These are phyloP conservation scores for Boletus vinaceobasis DNA, from an alignment of 768 basidiomycete genomes.

Conservation along the genomic window DNA sequence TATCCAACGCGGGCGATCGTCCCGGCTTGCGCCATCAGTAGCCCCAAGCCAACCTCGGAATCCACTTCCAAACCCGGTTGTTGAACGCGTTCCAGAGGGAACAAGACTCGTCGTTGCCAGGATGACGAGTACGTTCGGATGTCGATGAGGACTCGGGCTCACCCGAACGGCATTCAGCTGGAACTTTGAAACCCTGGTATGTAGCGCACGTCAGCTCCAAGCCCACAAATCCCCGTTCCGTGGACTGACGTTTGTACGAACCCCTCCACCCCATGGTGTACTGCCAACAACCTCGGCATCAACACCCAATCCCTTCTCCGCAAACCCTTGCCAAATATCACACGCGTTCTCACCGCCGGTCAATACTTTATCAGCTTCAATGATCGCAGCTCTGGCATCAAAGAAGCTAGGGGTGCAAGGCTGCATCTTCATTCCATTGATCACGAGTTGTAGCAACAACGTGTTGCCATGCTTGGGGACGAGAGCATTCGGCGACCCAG, in stretches of 20 bases:
- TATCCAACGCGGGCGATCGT: background rate
- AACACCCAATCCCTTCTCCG: conserved; percentile 72
- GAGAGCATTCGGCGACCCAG: conserved; percentile 40
- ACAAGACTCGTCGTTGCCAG: conserved; percentile 17
- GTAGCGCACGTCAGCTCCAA: background rate
- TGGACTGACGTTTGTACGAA: conserved; percentile 56
- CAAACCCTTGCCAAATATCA: conserved; percentile 78
- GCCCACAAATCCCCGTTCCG: background rate
- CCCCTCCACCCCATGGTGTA: conserved; percentile 90
- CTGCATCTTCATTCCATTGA: conserved; percentile 95
- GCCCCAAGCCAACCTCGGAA: conserved; percentile 19
- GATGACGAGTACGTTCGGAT: background rate
- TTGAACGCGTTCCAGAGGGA: conserved; percentile 16
- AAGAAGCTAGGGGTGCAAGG: conserved; percentile 92
- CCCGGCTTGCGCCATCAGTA: conserved; percentile 4
- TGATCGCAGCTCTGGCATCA: conserved; percentile 86
- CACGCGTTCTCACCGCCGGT: conserved; percentile 93
- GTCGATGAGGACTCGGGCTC: background rate
- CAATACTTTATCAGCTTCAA: conserved; percentile 77
- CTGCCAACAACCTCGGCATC: conserved; percentile 70
- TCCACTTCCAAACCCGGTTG: conserved; percentile 5
- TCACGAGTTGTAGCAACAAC: conserved; percentile 74
- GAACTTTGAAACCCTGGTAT: conserved; percentile 38
- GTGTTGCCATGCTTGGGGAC: conserved; percentile 94
- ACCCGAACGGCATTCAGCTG: conserved; percentile 34